Conservation (phyloP, 1,284 basidiomycete species). For the Malassezia yamatoensis region DNA sequence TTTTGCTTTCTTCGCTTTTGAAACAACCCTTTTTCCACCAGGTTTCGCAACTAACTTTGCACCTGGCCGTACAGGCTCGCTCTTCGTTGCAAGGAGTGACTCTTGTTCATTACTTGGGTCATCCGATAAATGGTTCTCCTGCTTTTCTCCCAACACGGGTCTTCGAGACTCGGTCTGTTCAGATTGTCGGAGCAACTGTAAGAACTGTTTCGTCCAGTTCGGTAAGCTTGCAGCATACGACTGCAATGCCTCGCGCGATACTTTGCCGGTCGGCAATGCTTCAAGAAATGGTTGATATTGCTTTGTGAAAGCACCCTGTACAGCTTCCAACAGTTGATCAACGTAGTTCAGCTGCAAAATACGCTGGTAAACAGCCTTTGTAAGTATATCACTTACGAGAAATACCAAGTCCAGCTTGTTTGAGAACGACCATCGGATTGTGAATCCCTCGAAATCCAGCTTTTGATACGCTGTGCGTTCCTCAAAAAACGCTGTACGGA, state of each 20-base stretch:
- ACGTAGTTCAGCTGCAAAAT: slow-evolving; percentile 91
- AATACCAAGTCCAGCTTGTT: slow-evolving; percentile 44
- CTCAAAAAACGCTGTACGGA: slow-evolving; percentile 41
- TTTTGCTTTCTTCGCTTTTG: slow-evolving; percentile 50
- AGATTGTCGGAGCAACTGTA: slow-evolving; percentile 58
- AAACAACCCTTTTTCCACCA: slow-evolving; percentile 53
- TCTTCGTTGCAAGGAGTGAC: background rate
- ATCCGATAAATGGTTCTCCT: background rate
- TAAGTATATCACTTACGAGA: slow-evolving; percentile 20
- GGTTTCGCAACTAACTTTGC: slow-evolving; percentile 53
- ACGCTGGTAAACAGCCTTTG: slow-evolving; percentile 78
- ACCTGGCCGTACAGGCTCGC: slow-evolving; percentile 30
- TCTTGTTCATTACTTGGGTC: background rate
- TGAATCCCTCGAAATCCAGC: slow-evolving; percentile 40
- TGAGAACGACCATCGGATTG: slow-evolving; percentile 37
- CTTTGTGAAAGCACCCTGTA: slow-evolving; percentile 31
- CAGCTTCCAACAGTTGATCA: slow-evolving; percentile 58
- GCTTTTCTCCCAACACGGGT: background rate
- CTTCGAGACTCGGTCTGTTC: slow-evolving; percentile 1
- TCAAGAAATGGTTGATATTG: slow-evolving; percentile 31
- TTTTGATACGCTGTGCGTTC: slow-evolving; percentile 33
- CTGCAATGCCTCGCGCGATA: slow-evolving; percentile 9
- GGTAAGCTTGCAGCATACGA: slow-evolving; percentile 63
- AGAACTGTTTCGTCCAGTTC: slow-evolving; percentile 72
- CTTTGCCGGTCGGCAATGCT: slow-evolving; percentile 15